Conservation (phyloP, 1,284 basidiomycete species). For the Singerocomus rubriflavus region DNA sequence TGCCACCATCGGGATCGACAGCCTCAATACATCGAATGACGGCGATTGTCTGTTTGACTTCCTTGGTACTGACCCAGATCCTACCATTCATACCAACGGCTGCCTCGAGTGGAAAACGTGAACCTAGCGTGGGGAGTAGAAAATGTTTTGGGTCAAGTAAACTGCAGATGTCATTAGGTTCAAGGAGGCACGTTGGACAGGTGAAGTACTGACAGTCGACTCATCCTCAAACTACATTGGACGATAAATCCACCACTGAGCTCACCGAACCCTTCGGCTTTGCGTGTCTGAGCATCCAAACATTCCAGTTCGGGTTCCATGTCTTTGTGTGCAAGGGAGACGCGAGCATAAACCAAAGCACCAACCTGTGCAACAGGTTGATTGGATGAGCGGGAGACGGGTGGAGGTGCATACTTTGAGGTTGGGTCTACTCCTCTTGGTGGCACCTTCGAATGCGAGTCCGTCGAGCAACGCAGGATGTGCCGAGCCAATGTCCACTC, state of each 20-base stretch:
- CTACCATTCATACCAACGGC: slow-evolving; percentile 82
- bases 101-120: slow-evolving; percentile 70
- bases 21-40: slow-evolving; percentile 68
- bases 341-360: slow-evolving; percentile 75
- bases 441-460: slow-evolving; percentile 83
- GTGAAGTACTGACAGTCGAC: slow-evolving; percentile 60
- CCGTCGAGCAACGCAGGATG: slow-evolving; percentile 75
- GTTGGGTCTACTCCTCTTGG: slow-evolving; percentile 80
- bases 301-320: slow-evolving; percentile 90
- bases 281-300: slow-evolving; percentile 81
- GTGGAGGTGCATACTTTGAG: slow-evolving; percentile 54
- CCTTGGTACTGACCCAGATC: slow-evolving; percentile 74
- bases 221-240: slow-evolving; percentile 73
- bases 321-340: slow-evolving; percentile 83
- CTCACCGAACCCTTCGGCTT: slow-evolving; percentile 81
- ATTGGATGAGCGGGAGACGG: not conserved
- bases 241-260: slow-evolving; percentile 77
- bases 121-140: slow-evolving; percentile 69
- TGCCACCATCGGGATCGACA: slow-evolving; percentile 65
- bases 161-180: slow-evolving; percentile 40
- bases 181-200: slow-evolving; percentile 3
- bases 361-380: slow-evolving; percentile 57
- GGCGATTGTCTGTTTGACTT: slow-evolving; percentile 64
- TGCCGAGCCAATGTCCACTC: slow-evolving; percentile 80
- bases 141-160: slow-evolving; percentile 73